Percentiles rank a stretch among this genome's conserved stretches.
Evolutionary conservation across 2,329 filamentous ascomycete genomes (phyloP).

Genomic region (Proliferodiscus dingleyae): DNA sequence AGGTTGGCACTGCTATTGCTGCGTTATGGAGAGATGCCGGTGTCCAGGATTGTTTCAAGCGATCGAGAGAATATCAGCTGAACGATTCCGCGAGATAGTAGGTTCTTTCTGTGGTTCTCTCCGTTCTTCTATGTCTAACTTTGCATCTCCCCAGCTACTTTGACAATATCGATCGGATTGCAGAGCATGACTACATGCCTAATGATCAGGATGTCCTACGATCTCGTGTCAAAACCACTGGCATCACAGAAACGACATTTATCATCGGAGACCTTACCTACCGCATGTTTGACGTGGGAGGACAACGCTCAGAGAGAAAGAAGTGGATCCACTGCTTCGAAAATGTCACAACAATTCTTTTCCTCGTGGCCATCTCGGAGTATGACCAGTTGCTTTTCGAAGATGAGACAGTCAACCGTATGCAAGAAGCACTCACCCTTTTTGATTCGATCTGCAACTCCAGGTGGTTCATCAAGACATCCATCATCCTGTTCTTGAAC

Average conservation of each 20-base stretch:
- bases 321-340: constrained; percentile 80
- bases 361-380: constrained; percentile 91
- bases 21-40: constrained; percentile 78
- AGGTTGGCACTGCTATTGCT: constrained; percentile 78
- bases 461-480: constrained; percentile 85
- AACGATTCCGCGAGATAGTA: constrained; percentile 96
- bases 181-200: constrained; percentile 74
- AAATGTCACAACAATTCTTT: constrained; percentile 80
- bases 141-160: constrained; percentile 64
- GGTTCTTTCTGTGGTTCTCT: constrained; percentile 35
- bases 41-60: constrained; percentile 82
- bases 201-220: constrained; percentile 93
- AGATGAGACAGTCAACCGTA: constrained; percentile 93
- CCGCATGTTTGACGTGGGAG: constrained; percentile 81
- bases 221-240: constrained; percentile 85
- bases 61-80: constrained; percentile 81
- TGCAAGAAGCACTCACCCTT: constrained; percentile 82
- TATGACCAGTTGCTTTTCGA: constrained; percentile 97
- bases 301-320: constrained; percentile 69
- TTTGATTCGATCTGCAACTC: constrained; percentile 88
- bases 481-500: constrained; percentile 84
- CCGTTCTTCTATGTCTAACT: neutral
- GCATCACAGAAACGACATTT: constrained; percentile 93
- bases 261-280: constrained; percentile 90
- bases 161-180: constrained; percentile 69